These are phyloP conservation scores for Pyrenophora teres DNA, from an alignment of 2,329 filamentous ascomycete genomes.

Conservation along the genomic window DNA sequence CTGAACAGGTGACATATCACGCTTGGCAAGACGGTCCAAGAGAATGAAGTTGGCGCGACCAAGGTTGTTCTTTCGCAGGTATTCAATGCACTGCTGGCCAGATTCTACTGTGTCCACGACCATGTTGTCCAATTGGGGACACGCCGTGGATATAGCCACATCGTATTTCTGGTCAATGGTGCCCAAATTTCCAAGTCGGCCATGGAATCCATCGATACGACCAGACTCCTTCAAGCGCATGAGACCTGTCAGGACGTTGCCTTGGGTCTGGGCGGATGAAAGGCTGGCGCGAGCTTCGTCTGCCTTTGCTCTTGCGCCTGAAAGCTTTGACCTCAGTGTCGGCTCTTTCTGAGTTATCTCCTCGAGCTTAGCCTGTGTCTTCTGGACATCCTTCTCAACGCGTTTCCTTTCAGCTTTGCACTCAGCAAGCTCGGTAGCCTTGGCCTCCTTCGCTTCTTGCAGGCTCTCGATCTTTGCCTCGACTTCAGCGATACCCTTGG, in stretches of 20 bases:
- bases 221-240: conserved; percentile 97
- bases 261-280: conserved; percentile 86
- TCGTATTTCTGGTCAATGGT: conserved; percentile 94
- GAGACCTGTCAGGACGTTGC: conserved; percentile 86
- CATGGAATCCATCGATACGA: conserved; percentile 95
- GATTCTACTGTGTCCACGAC: conserved; percentile 96
- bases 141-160: conserved; percentile 97
- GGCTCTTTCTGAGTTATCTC: conserved; percentile 78
- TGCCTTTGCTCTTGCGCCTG: conserved; percentile 88
- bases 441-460: conserved; percentile 71
- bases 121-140: conserved; percentile 88
- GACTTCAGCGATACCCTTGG: conserved; percentile 80
- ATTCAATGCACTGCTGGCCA: conserved; percentile 97
- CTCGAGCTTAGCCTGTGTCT: conserved; percentile 72
- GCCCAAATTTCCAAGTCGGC: conserved; percentile 89
- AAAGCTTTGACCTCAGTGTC: conserved; percentile 80
- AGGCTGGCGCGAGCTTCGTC: conserved; percentile 93
- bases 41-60: conserved; percentile 97
- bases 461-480: conserved; percentile 77
- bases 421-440: conserved; percentile 74
- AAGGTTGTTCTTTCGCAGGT: conserved; percentile 94
- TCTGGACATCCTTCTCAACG: conserved; percentile 74
- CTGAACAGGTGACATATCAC: conserved; percentile 77
- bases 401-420: conserved; percentile 73
- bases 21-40: conserved; percentile 79